A percentile compares a stretch with the other conserved stretches of the same genome.
Conservation (phyloP, 1,139 yeast genomes). For the Barnettozyma hawaiiensis region DNA sequence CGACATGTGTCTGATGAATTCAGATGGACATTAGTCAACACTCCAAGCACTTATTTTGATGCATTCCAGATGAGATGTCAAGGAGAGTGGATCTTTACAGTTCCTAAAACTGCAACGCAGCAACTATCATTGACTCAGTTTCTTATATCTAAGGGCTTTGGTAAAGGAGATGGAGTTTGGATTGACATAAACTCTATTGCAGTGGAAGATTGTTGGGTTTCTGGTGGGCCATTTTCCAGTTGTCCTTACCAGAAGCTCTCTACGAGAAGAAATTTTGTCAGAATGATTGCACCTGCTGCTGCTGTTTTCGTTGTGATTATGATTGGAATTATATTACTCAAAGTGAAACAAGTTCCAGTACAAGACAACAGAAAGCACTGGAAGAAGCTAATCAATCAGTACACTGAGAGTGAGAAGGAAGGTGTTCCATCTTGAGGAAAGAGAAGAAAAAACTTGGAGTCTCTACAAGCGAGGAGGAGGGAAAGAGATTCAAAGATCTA, state of each 20-base stretch:
- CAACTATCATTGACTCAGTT: constrained; percentile 31
- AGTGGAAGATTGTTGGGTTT: constrained; percentile 73
- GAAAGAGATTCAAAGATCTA: neutral
- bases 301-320: constrained; percentile 50
- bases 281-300: constrained; percentile 62
- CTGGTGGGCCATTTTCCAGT: constrained; percentile 71
- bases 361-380: constrained; percentile 52
- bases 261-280: constrained; percentile 51
- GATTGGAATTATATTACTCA: constrained; percentile 35
- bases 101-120: constrained; percentile 53
- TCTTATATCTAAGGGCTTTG: constrained; percentile 14
- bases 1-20: constrained; percentile 35
- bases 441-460: no score
- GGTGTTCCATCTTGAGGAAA: constrained; percentile 61
- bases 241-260: constrained; percentile 72
- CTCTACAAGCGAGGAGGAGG: no score
- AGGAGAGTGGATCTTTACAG: constrained; percentile 42
- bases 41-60: constrained; percentile 42
- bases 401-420: constrained; percentile 47
- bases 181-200: constrained; percentile 78
- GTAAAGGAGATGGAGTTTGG: constrained; percentile 50
- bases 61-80: constrained; percentile 41
- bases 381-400: constrained; percentile 42
- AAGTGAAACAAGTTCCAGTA: constrained; percentile 40
- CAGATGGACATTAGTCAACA: constrained; percentile 43